These are phyloP conservation scores for Silybum marianum DNA, from an alignment of 129 eudicot species.

Conservation along the genomic window DNA sequence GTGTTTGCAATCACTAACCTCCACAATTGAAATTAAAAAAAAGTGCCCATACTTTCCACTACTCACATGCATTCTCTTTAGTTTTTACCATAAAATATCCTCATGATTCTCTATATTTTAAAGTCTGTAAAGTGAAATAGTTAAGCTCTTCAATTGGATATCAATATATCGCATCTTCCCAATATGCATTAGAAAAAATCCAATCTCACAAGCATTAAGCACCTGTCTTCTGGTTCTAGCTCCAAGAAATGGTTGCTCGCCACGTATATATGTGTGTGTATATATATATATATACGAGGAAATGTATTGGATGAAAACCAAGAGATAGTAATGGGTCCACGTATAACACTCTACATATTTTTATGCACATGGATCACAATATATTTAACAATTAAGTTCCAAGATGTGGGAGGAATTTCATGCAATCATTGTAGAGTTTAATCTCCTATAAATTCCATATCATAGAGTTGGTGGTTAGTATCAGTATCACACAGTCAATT, in stretches of 20 bases:
- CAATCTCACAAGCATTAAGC: not conserved
- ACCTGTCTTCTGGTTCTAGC: not conserved
- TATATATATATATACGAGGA: not conserved
- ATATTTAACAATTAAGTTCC: not conserved
- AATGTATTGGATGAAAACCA: not conserved
- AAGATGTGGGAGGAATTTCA: not conserved
- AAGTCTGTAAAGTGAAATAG: too few species aligned
- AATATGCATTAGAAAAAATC: not conserved
- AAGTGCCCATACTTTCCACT: not conserved
- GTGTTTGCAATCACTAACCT: not conserved
- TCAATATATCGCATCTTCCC: not conserved
- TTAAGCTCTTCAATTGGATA: too few species aligned
- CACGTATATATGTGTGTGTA: not conserved
- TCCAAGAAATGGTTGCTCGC: not conserved
- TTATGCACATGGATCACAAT: slow-evolving; percentile 7
- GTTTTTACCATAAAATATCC: not conserved
- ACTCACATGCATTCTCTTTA: not conserved
- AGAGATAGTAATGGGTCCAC: too few species aligned
- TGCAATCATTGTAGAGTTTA: not conserved
- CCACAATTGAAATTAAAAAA: too few species aligned
- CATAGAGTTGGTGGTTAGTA: not conserved
- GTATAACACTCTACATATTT: too few species aligned
- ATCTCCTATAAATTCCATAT: slow-evolving; percentile 18
- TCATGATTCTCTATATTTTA: not conserved
- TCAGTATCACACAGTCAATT: not conserved